Conservation (phyloP, 768 basidiomycete species). For the Naganishia randhawae region DNA sequence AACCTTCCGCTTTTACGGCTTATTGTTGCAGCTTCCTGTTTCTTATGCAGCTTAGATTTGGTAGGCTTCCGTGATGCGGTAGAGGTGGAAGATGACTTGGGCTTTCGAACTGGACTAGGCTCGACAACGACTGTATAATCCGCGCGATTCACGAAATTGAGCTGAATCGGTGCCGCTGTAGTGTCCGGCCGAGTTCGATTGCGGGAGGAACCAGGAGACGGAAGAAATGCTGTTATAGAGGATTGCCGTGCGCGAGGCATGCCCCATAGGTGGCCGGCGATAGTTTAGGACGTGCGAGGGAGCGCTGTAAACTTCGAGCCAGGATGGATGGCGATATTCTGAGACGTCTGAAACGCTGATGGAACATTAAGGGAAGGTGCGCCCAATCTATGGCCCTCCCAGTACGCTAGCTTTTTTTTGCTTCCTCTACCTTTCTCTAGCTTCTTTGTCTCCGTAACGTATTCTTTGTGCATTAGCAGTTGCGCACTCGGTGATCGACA, state of each 20-base stretch:
- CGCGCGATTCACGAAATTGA: slow-evolving; percentile 3
- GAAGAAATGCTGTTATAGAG: not conserved
- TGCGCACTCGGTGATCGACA: no score
- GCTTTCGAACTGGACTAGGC: not conserved
- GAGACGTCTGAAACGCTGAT: not conserved
- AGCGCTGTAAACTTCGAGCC: not conserved
- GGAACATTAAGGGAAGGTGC: not conserved
- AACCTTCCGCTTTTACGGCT: not conserved
- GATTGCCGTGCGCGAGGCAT: slow-evolving; percentile 1
- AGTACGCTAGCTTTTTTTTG: no score
- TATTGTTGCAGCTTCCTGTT: not conserved
- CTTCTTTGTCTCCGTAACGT: no score
- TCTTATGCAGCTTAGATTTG: not conserved
- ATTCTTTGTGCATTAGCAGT: no score
- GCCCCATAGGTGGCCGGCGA: not conserved
- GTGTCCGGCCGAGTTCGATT: not conserved
- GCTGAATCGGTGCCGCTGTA: not conserved
- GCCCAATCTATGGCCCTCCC: not conserved
- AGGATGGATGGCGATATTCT: not conserved
- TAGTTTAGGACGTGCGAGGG: not conserved
- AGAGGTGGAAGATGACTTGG: not conserved
- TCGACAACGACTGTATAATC: slow-evolving; percentile 1
- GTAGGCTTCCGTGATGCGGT: not conserved
- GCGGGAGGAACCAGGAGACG: slow-evolving; percentile 3
- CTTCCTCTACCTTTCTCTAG: no score